Evolutionary conservation across 2,329 filamentous ascomycete genomes (phyloP).

Genomic region (Cladorrhinum sp.): DNA sequence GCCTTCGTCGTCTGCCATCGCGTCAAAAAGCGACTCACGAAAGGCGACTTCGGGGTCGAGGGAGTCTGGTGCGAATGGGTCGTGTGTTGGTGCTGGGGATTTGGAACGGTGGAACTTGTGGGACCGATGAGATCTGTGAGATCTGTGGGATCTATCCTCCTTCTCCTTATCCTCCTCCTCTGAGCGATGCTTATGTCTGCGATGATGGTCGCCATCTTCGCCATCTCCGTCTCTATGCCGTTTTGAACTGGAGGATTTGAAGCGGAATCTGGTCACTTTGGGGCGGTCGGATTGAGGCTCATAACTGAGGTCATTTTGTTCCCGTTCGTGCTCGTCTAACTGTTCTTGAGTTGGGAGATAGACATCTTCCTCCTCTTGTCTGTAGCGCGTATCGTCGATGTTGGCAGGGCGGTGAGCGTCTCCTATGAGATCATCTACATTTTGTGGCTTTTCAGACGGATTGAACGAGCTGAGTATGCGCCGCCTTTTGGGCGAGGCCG

Average conservation of each 20-base stretch:
- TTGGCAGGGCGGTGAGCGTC: not conserved
- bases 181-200: slow-evolving; percentile 24
- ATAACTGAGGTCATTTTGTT: not conserved
- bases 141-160: slow-evolving; percentile 11
- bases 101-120: slow-evolving; percentile 34
- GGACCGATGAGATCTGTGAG: slow-evolving; percentile 25
- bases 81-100: slow-evolving; percentile 34
- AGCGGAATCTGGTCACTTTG: slow-evolving; percentile 39
- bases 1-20: slow-evolving; percentile 93
- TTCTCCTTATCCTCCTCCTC: not conserved
- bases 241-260: slow-evolving; percentile 35
- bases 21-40: slow-evolving; percentile 91
- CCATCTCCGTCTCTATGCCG: slow-evolving; percentile 28
- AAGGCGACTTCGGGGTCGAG: slow-evolving; percentile 75
- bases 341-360: not conserved
- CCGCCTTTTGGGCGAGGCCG: slow-evolving; percentile 37
- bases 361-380: not conserved
- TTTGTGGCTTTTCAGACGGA: too few species aligned
- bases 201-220: slow-evolving; percentile 30
- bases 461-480: slow-evolving; percentile 46
- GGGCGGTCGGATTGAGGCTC: slow-evolving; percentile 5
- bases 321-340: not conserved
- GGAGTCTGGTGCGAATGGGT: slow-evolving; percentile 43
- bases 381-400: not conserved
- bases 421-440: too few species aligned